A percentile compares a stretch with the other conserved stretches of the same genome.
phyloP scores from a whole-genome alignment of 331 rosid genomes.

The Saraca asoca region DNA sequence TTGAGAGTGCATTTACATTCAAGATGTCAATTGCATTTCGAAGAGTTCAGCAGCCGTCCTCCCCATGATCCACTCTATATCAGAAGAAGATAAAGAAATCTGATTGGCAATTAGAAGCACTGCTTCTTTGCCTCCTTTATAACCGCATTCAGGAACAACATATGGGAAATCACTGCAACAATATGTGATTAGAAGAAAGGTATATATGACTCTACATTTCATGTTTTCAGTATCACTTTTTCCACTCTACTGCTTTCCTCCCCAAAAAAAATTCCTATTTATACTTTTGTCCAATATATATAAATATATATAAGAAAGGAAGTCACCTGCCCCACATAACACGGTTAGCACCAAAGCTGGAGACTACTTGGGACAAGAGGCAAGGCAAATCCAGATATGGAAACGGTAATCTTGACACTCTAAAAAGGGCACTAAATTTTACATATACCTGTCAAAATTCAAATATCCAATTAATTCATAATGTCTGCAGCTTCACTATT shows the following conservation, averaged over 20 bases:
- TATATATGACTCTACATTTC: background rate
- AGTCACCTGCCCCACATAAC: slow-evolving; percentile 88
- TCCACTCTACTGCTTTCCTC: background rate
- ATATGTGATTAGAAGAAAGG: background rate
- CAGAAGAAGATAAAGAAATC: slow-evolving; percentile 55
- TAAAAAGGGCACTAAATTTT: slow-evolving; percentile 84
- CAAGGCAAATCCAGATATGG: slow-evolving; percentile 68
- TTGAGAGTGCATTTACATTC: background rate
- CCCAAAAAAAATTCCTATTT: too few relatives aligned
- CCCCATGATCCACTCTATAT: slow-evolving; percentile 84
- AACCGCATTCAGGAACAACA: slow-evolving; percentile 79
- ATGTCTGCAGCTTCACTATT: slow-evolving; percentile 17
- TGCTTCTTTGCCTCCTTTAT: slow-evolving; percentile 76
- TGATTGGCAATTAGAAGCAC: slow-evolving; percentile 47
- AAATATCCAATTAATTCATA: slow-evolving; percentile 9
- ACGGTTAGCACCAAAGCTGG: slow-evolving; percentile 75
- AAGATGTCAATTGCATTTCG: slow-evolving; percentile 32
- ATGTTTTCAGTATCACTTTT: background rate
- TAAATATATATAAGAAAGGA: slow-evolving; percentile 4
- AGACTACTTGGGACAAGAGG: slow-evolving; percentile 57
- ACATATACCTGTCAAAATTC: slow-evolving; percentile 62
- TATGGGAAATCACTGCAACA: slow-evolving; percentile 81
- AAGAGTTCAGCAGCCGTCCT: slow-evolving; percentile 58
- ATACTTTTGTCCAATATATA: too few relatives aligned
- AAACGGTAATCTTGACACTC: slow-evolving; percentile 71